Evolutionary conservation across 202 grass and related monocot genomes (phyloP), one percentile per base, ranked within the genome.

Genomic region (Thinopyrum obtusiflorum): DNA sequence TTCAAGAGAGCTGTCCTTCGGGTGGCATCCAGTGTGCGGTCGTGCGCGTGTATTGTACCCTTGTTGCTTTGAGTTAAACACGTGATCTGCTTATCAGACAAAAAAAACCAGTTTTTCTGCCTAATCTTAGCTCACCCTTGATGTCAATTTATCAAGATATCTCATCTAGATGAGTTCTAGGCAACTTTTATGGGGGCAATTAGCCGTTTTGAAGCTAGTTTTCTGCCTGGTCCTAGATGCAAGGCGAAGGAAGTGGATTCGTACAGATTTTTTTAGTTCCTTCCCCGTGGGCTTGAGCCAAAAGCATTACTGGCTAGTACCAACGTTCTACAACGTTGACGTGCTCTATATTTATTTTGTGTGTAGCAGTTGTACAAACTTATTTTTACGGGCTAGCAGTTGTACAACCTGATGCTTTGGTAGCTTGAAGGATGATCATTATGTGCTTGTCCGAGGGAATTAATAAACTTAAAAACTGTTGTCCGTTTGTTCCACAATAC

Each of bases 221-320:
- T 53, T 53, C 37, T 37, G 70, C 36, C 62, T 81, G 85, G 76
- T 68, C 61, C 76, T 69, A 62, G 35, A 44, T 71, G 82, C 47
- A 27, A 4, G 20, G 18, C 59, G 40, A 31, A 17, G 36, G 25
- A 29, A 78, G 33, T 0, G 17, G 71, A 71, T 86, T 82, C 84
- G 29, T 73, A 27, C 42, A 46, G n/a, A n/a, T n/a, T n/a, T n/a
- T 65, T 29, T 33, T 63, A 5, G 9, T n/a, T 77, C 55, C 15
- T 65, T 13, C 27, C 64, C 80, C 32, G 59, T 73, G 59, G 80
- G 88, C 66, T 60, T 59, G 15, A 63, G 47, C 55, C 29, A 24
- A 57, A 73, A 77, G 65, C 40, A 14, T 15, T 73, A n/a, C 66
- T 28, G 46, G 1, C 14, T 15, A 47, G 47, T 18, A 15, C 14